phyloP scores from a whole-genome alignment of 306 rosid species.

The Pterocarpus santalinus region DNA sequence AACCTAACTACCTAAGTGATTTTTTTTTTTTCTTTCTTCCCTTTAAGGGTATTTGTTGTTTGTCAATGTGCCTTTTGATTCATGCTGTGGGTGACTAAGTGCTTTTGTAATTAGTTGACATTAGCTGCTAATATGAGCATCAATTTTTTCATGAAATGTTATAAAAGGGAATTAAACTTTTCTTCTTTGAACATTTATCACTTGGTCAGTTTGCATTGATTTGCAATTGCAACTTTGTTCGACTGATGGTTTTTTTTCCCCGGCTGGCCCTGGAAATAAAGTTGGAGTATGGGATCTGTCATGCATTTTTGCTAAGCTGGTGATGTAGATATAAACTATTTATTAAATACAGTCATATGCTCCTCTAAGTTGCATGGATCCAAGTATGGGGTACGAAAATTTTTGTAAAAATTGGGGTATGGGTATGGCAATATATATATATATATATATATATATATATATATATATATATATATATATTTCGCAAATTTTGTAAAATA shows the following conservation, averaged over 20 bases:
- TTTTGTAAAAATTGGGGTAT: too few relatives aligned
- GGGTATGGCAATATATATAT: too few relatives aligned
- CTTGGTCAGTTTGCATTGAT: neutral
- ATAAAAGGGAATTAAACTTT: too few relatives aligned
- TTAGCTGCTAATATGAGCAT: slow-evolving; percentile 41
- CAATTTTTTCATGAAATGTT: neutral
- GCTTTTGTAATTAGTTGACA: slow-evolving; percentile 15
- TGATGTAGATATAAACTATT: neutral
- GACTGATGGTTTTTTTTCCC: neutral
- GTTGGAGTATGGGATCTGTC: neutral
- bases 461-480: too few relatives aligned
- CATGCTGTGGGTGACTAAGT: slow-evolving; percentile 19
- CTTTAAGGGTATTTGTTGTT: slow-evolving; percentile 17
- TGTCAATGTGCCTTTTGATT: slow-evolving; percentile 27
- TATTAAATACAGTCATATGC: neutral
- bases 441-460: too few relatives aligned
- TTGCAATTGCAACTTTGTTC: slow-evolving; percentile 2
- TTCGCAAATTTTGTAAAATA: too few relatives aligned
- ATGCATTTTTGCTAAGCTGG: slow-evolving; percentile 1
- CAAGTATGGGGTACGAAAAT: too few relatives aligned
- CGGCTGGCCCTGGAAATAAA: neutral
- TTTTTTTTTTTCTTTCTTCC: neutral
- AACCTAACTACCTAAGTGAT: neutral
- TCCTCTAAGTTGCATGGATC: too few relatives aligned
- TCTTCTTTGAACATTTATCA: slow-evolving; percentile 4